Conservation (phyloP, 2,329 filamentous ascomycete species). For the Stemphylium vesicarium region DNA sequence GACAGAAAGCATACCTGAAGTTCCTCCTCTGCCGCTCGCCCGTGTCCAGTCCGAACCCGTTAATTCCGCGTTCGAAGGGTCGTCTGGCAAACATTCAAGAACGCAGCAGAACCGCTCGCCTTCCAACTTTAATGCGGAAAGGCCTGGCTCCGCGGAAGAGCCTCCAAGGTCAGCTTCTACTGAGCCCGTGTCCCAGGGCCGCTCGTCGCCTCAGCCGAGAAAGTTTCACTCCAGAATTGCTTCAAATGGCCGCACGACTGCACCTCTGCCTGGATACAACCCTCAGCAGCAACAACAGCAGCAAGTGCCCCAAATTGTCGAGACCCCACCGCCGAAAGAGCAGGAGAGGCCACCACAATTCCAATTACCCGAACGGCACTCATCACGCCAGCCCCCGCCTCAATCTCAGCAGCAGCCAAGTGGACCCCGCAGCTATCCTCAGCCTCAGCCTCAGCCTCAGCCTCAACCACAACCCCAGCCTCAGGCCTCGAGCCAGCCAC, state of each 20-base stretch:
- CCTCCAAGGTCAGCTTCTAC: constrained; percentile 23
- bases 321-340: constrained; percentile 61
- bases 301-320: constrained; percentile 65
- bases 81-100: constrained; percentile 65
- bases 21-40: constrained; percentile 55
- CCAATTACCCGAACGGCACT: constrained; percentile 59
- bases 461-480: constrained; percentile 9
- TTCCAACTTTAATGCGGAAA: constrained; percentile 23
- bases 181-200: constrained; percentile 37
- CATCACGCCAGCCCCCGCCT: constrained; percentile 51
- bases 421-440: constrained; percentile 24
- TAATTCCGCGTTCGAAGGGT: constrained; percentile 41
- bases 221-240: constrained; percentile 64
- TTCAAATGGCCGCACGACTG: constrained; percentile 63
- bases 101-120: constrained; percentile 51
- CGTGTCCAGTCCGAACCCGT: constrained; percentile 75
- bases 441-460: constrained; percentile 4
- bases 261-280: constrained; percentile 56
- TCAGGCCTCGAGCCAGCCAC: constrained; percentile 26
- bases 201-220: constrained; percentile 49
- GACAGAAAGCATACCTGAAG: constrained; percentile 42
- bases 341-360: constrained; percentile 37
- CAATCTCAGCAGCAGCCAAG: constrained; percentile 20
- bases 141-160: constrained; percentile 37
- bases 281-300: constrained; percentile 26